phyloP scores from a whole-genome alignment of 768 basidiomycete species.

The Nevesoporus exiguus region DNA sequence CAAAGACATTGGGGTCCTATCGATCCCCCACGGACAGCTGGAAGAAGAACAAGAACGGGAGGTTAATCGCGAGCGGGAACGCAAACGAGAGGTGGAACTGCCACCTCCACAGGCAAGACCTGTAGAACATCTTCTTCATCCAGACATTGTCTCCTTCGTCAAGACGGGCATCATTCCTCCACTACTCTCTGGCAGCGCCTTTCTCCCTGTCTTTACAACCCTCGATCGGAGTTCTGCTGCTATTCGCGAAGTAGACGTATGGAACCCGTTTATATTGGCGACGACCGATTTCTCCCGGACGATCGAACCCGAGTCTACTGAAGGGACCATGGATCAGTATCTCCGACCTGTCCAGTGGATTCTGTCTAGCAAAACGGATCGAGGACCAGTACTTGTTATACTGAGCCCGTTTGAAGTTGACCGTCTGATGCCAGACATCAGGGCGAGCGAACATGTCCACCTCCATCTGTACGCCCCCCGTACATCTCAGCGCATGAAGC shows the following conservation, averaged over 20 bases:
- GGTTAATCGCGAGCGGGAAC: too few species aligned
- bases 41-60: too few species aligned
- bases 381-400: not conserved
- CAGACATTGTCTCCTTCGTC: too few species aligned
- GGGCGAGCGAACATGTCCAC: not conserved
- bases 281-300: not conserved
- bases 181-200: not conserved
- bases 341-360: not conserved
- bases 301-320: not conserved
- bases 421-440: not conserved
- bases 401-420: not conserved
- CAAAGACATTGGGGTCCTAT: too few species aligned
- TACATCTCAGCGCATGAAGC: not conserved
- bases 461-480: not conserved
- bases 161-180: too few species aligned
- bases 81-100: too few species aligned
- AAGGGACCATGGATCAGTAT: not conserved
- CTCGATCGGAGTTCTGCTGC: not conserved
- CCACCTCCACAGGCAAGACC: too few species aligned
- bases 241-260: not conserved
- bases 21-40: too few species aligned
- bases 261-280: not conserved
- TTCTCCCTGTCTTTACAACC: not conserved
- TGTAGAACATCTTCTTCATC: too few species aligned
- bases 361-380: not conserved